Percentiles rank a stretch among this genome's conserved stretches.
Conservation (phyloP, 2,329 filamentous ascomycete genomes). For the Penicillium sumatraense region DNA sequence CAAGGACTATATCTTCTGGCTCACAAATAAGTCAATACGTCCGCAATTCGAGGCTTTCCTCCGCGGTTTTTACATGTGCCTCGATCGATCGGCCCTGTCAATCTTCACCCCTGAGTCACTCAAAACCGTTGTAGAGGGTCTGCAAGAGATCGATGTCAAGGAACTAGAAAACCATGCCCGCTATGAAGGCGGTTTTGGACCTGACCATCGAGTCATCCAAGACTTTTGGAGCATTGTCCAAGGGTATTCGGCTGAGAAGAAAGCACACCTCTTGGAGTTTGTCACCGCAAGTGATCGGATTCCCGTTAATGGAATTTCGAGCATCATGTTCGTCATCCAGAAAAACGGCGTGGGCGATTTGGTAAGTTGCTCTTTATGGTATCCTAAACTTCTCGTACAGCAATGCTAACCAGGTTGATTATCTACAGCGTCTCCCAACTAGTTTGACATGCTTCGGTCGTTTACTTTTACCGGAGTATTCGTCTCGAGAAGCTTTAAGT, state of each 20-base stretch:
- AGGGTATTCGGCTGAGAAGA: conserved; percentile 65
- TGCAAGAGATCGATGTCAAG: conserved; percentile 76
- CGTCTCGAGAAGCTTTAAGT: conserved; percentile 68
- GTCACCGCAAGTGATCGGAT: conserved; percentile 92
- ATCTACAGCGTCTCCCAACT: conserved; percentile 67
- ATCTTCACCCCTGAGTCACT: conserved; percentile 74
- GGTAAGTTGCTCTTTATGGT: conserved; percentile 32
- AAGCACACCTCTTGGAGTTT: conserved; percentile 82
- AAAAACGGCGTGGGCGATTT: conserved; percentile 70
- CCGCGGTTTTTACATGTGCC: conserved; percentile 76
- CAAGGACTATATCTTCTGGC: conserved; percentile 80
- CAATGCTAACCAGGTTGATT: conserved; percentile 9
- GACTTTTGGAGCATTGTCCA: conserved; percentile 88
- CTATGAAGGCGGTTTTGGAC: conserved; percentile 79
- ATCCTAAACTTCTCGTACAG: background rate
- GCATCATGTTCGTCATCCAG: conserved; percentile 82
- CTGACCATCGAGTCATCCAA: conserved; percentile 69
- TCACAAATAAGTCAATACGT: conserved; percentile 76
- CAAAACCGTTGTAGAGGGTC: conserved; percentile 80
- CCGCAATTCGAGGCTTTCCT: conserved; percentile 82
- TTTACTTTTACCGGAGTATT: conserved; percentile 82
- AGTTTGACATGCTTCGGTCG: conserved; percentile 94
- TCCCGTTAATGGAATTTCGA: conserved; percentile 82
- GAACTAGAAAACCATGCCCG: conserved; percentile 72
- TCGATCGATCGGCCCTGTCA: conserved; percentile 70